These are phyloP conservation scores for Pseudognaphalium luteoalbum DNA, from an alignment of 129 eudicot species.

Conservation along the genomic window DNA sequence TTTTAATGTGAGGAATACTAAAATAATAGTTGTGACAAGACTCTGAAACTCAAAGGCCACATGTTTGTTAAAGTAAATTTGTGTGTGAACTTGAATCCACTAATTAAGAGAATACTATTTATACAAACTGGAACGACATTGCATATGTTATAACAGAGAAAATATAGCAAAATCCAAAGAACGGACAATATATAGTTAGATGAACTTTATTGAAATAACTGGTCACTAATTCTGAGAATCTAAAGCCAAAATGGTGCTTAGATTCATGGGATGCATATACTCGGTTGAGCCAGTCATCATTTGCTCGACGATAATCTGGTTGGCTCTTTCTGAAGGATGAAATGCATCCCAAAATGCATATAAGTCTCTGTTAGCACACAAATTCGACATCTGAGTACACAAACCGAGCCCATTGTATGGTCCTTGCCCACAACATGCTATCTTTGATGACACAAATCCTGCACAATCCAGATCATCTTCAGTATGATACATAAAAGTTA, in stretches of 20 bases:
- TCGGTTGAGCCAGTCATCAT: constrained; percentile 40
- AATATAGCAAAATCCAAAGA: constrained; percentile 3
- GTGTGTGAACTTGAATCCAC: too few species aligned
- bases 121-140: not conserved
- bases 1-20: not conserved
- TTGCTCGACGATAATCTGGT: constrained; percentile 43
- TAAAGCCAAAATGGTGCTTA: constrained; percentile 50
- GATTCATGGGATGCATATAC: constrained; percentile 54
- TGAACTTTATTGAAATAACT: constrained; percentile 20
- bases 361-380: constrained; percentile 41
- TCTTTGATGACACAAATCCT: constrained; percentile 47
- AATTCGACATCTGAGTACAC: constrained; percentile 43
- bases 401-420: constrained; percentile 51
- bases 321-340: constrained; percentile 51
- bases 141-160: not conserved
- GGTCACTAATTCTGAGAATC: constrained; percentile 35
- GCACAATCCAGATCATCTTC: constrained; percentile 20
- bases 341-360: constrained; percentile 50
- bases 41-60: not conserved
- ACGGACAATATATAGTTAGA: not conserved
- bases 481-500: not conserved
- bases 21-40: not conserved
- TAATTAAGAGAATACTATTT: not conserved
- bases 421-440: constrained; percentile 51
- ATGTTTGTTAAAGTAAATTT: not conserved